These are phyloP conservation scores for Phytopythium boreale DNA, from an alignment of 352 stramenopile species.

Conservation along the genomic window DNA sequence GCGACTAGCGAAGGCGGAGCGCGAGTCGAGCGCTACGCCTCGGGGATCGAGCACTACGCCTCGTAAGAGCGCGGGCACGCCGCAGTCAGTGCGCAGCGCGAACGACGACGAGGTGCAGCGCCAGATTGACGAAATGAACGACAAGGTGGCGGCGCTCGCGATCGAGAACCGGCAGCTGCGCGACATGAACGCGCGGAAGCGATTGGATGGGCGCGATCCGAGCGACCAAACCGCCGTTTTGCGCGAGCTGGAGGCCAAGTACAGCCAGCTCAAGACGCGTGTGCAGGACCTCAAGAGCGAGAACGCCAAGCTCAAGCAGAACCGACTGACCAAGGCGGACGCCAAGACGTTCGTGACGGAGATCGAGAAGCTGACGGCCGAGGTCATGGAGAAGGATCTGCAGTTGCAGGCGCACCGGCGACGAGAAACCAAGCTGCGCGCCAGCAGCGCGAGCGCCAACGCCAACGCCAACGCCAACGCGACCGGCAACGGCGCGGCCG, in stretches of 20 bases:
- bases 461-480: constrained; percentile 9
- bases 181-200: constrained; percentile 7
- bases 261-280: constrained; percentile 38
- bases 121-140: constrained; percentile 29
- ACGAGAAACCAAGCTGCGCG: constrained; percentile 14
- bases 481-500: constrained; percentile 10
- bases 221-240: background rate
- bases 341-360: constrained; percentile 42
- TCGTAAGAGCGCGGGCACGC: constrained; percentile 8
- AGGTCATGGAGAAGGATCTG: constrained; percentile 51
- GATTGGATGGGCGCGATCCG: background rate
- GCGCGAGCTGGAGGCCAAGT: constrained; percentile 40
- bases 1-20: constrained; percentile 13
- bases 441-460: constrained; percentile 11
- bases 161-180: constrained; percentile 51
- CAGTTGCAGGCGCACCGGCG: constrained; percentile 36
- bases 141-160: constrained; percentile 45
- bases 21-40: background rate
- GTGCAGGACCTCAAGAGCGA: constrained; percentile 47
- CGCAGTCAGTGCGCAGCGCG: constrained; percentile 6
- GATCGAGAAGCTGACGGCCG: constrained; percentile 42
- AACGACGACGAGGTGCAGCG: constrained; percentile 16
- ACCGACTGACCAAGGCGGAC: constrained; percentile 34
- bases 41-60: background rate
- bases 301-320: constrained; percentile 52